phyloP scores from a whole-genome alignment of 2,329 filamentous ascomycete genomes.

The Colletotrichum truncatum region DNA sequence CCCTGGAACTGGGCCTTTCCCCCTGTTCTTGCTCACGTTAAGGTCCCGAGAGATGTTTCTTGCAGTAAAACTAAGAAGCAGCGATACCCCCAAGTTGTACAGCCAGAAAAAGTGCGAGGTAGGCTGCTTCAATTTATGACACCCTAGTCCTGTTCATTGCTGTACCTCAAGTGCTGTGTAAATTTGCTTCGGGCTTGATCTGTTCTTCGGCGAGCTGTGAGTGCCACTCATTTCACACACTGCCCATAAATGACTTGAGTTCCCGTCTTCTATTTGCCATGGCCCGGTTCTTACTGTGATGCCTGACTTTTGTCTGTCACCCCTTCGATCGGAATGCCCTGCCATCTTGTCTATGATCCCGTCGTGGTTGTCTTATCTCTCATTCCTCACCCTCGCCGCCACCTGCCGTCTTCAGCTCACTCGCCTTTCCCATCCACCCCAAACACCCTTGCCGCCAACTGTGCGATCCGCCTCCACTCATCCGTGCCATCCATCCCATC shows the following conservation, averaged over 20 bases:
- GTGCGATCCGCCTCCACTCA: background rate
- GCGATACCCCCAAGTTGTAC: too few species aligned
- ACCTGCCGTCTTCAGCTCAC: background rate
- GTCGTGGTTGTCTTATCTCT: constrained; percentile 8
- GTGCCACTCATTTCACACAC: too few species aligned
- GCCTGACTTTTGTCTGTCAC: background rate
- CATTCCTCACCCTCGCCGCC: constrained; percentile 11
- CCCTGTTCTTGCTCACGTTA: too few species aligned
- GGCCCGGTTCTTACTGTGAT: background rate
- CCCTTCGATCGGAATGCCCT: constrained; percentile 23
- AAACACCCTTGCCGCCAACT: constrained; percentile 3
- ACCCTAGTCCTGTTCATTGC: too few species aligned
- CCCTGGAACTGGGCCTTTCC: background rate
- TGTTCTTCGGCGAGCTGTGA: too few species aligned
- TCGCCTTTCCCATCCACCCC: background rate
- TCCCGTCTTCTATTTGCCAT: background rate
- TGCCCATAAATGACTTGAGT: background rate
- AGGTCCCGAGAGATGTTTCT: too few species aligned
- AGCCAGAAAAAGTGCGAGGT: too few species aligned
- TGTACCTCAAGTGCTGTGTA: too few species aligned
- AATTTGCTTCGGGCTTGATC: too few species aligned
- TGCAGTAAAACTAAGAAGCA: too few species aligned
- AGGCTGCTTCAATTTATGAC: too few species aligned
- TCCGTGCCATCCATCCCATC: background rate
- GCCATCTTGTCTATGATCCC: constrained; percentile 22